phyloP scores from a whole-genome alignment of 495 filamentous ascomycete species.

The Jackrogersella minutella region DNA sequence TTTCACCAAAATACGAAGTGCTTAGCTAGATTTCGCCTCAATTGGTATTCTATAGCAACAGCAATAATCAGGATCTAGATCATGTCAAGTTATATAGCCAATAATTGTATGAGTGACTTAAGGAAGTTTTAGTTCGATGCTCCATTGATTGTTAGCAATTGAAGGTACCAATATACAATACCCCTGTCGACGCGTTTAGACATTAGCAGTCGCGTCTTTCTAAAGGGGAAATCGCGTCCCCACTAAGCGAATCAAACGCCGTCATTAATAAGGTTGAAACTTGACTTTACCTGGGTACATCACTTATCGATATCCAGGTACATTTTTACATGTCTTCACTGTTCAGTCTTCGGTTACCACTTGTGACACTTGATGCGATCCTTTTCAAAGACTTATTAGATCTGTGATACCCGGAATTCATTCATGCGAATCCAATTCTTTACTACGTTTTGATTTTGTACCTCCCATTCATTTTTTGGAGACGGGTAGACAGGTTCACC shows the following conservation, averaged over 20 bases:
- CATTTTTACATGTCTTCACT: not conserved
- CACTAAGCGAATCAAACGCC: constrained; percentile 29
- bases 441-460: not conserved
- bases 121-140: not conserved
- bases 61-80: not conserved
- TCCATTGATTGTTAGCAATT: constrained; percentile 1
- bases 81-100: not conserved
- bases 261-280: not conserved
- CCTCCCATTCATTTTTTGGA: not conserved
- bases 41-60: not conserved
- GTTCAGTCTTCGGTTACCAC: not conserved
- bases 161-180: constrained; percentile 8
- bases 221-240: constrained; percentile 30
- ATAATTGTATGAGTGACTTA: not conserved
- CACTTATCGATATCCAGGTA: constrained; percentile 36
- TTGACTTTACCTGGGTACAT: too few relatives aligned
- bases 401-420: constrained; percentile 1
- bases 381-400: not conserved
- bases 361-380: not conserved
- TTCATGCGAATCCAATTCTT: constrained; percentile 1
- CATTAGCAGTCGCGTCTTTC: constrained; percentile 24
- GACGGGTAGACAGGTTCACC: not conserved
- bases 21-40: not conserved
- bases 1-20: not conserved
- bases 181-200: constrained; percentile 31